Percentiles rank a stretch among this genome's conserved stretches.
Evolutionary conservation across 352 stramenopile genomes (phyloP).

Genomic region (Pythium scleroteichum): DNA sequence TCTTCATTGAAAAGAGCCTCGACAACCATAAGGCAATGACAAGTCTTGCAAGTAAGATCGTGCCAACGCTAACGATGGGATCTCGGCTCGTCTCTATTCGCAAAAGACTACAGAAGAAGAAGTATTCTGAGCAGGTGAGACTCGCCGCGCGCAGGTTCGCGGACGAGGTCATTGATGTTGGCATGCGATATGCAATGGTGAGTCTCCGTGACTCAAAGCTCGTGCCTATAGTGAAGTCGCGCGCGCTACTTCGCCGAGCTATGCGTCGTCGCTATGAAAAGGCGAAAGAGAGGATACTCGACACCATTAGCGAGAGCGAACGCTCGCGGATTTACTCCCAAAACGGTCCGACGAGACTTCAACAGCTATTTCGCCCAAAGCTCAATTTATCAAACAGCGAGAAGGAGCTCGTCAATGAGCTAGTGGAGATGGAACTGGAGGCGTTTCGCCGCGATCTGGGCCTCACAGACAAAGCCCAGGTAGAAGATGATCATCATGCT

Average conservation of each 20-base stretch:
- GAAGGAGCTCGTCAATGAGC: slow-evolving; percentile 45
- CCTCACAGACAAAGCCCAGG: background rate
- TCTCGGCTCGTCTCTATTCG: slow-evolving; percentile 64
- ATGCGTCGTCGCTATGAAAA: slow-evolving; percentile 54
- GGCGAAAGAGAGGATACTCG: slow-evolving; percentile 44
- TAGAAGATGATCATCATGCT: slow-evolving; percentile 7
- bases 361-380: slow-evolving; percentile 34
- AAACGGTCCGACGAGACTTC: slow-evolving; percentile 46
- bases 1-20: slow-evolving; percentile 64
- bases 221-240: slow-evolving; percentile 42
- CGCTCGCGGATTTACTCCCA: slow-evolving; percentile 56
- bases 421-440: slow-evolving; percentile 28
- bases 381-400: slow-evolving; percentile 53
- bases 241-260: slow-evolving; percentile 40
- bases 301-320: slow-evolving; percentile 54
- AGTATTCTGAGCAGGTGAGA: slow-evolving; percentile 36
- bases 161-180: slow-evolving; percentile 34
- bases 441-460: slow-evolving; percentile 17
- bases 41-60: slow-evolving; percentile 59
- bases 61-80: slow-evolving; percentile 65
- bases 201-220: slow-evolving; percentile 46
- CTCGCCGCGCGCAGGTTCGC: slow-evolving; percentile 34
- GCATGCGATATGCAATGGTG: slow-evolving; percentile 35
- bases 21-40: slow-evolving; percentile 39
- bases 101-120: slow-evolving; percentile 53